A percentile compares a stretch with the other conserved stretches of the same genome.
Conservation (phyloP, 2,329 filamentous ascomycete genomes). For the Nemania diffusa region DNA sequence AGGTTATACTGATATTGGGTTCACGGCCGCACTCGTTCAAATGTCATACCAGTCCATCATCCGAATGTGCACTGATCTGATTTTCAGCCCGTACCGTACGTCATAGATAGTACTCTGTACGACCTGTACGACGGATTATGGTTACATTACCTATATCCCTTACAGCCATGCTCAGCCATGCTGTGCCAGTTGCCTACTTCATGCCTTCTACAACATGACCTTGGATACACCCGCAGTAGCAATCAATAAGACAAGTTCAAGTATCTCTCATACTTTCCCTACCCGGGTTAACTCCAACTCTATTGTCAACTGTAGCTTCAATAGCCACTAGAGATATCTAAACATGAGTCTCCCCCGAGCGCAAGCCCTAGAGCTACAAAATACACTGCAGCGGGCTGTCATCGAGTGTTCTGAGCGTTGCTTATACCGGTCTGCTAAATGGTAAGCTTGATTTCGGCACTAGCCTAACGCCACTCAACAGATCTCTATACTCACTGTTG, state of each 20-base stretch:
- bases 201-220: not conserved
- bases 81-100: no score
- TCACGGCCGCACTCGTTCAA: no score
- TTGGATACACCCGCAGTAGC: not conserved
- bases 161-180: not conserved
- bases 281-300: not conserved
- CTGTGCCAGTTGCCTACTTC: no score
- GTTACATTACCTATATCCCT: not conserved
- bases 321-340: not conserved
- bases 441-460: not conserved
- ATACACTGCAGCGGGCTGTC: not conserved
- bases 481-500: not conserved
- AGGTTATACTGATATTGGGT: no score
- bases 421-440: slow-evolving; percentile 20
- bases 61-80: no score
- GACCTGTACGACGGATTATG: not conserved
- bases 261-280: not conserved
- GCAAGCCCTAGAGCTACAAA: slow-evolving; percentile 6
- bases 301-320: not conserved
- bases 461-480: not conserved
- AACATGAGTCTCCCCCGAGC: slow-evolving; percentile 6
- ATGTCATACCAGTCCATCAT: no score
- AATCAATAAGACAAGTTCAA: not conserved
- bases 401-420: slow-evolving; percentile 16
- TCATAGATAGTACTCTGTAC: not conserved